These are phyloP conservation scores for Priceomyces carsonii DNA, from an alignment of 805 yeast species.

Conservation along the genomic window DNA sequence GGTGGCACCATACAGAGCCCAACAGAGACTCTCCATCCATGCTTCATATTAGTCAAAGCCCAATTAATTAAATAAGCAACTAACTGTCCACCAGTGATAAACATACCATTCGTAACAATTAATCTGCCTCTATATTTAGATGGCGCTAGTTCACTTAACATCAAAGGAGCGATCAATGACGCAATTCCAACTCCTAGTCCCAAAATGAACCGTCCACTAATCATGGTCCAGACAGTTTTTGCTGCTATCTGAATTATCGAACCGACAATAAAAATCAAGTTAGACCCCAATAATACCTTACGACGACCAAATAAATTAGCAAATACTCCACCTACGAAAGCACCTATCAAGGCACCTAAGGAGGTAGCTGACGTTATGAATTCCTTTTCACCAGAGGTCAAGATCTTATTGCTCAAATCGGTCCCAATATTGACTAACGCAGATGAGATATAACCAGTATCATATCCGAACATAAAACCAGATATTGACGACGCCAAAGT, in stretches of 20 bases:
- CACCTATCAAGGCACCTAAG: conserved; percentile 84
- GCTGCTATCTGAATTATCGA: conserved; percentile 84
- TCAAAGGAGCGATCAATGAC: conserved; percentile 89
- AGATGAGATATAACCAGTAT: conserved; percentile 94
- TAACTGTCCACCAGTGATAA: conserved; percentile 93
- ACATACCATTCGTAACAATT: conserved; percentile 83
- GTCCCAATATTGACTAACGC: conserved; percentile 85
- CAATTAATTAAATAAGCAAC: conserved; percentile 94
- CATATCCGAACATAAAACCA: conserved; percentile 97
- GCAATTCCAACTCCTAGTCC: conserved; percentile 98
- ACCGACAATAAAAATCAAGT: conserved; percentile 79
- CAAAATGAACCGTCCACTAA: conserved; percentile 85
- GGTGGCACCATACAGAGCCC: conserved; percentile 92
- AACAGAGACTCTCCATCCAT: conserved; percentile 93
- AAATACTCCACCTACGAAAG: conserved; percentile 72
- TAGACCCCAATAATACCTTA: conserved; percentile 80
- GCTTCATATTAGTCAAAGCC: conserved; percentile 66
- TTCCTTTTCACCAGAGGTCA: conserved; percentile 81
- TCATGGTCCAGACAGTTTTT: conserved; percentile 85
- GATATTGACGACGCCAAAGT: conserved; percentile 84
- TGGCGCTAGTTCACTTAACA: conserved; percentile 91
- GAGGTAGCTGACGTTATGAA: conserved; percentile 93
- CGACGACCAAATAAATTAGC: conserved; percentile 88
- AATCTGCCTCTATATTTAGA: conserved; percentile 87
- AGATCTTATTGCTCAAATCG: conserved; percentile 58